Evolutionary conservation across 2,329 filamentous ascomycete species (phyloP), one percentile per base, ranked within the genome.

Genomic region (Cadophora sp.): DNA sequence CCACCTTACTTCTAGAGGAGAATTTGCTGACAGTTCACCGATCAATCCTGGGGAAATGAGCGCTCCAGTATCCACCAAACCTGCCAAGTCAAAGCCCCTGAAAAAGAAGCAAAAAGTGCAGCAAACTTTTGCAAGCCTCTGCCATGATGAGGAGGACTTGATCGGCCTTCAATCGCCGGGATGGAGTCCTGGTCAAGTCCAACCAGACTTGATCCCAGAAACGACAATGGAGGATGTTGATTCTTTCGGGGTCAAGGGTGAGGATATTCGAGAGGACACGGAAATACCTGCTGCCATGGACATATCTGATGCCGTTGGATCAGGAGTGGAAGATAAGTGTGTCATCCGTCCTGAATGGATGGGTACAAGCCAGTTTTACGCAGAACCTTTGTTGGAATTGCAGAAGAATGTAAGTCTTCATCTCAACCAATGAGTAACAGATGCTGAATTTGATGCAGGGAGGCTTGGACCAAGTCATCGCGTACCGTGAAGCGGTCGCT

Each of bases 311-410:
- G n/a, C 9, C 33, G 14, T 7, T n/a, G n/a, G n/a, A 20, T 18
- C 20, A 3, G 30, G 24, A 8, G 18, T 41, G 2, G 14, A 47
- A 24, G 36, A 2, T 14, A 27, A 30, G 8, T 2, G 3, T n/a
- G 27, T 7, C 24, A 67, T 74, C 33, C 66, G 64, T n/a, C 43
- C 60, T 18, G 71, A 73, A 22, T 74, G 73, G 73, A 62, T 73
- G 43, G 73, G 73, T 1, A 73, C 73, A 4, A 68, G 68, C 22
- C 66, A 68, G 3, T 67, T 71, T 22, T 64, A 66, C 13, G 43
- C 64, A 6, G 59, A 64, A 0, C 24, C 20, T 4, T 43, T 59
- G 3, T 48, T 71, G 4, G 45, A 62, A 7, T 6, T 70, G 20
- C 71, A 74, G 41, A 27, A 33, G n/a, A 41, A 55, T 16, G 72